Evolutionary conservation across 2,329 filamentous ascomycete species (phyloP).

Genomic region (Fonsecaea erecta): DNA sequence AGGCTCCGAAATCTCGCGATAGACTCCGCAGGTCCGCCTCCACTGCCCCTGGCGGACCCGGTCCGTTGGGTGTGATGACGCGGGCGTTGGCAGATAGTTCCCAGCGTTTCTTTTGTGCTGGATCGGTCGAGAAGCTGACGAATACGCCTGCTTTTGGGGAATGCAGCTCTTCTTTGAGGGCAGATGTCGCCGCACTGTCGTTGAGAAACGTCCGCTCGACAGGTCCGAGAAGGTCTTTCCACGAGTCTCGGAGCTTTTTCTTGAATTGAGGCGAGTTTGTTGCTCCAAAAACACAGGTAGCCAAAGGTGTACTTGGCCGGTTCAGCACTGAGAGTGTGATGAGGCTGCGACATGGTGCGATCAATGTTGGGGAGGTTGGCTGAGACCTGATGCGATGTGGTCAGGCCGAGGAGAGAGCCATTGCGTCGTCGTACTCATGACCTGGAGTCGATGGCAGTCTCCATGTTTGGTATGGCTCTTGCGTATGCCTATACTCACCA

Average conservation of each 20-base stretch:
- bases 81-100: constrained; percentile 1
- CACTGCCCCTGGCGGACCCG: neutral
- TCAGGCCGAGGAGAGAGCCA: constrained; percentile 12
- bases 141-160: constrained; percentile 4
- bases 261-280: constrained; percentile 1
- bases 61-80: neutral
- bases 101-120: constrained; percentile 1
- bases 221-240: constrained; percentile 4
- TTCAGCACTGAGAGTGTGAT: constrained; percentile 11
- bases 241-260: neutral
- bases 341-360: constrained; percentile 10
- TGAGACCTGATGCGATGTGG: constrained; percentile 11
- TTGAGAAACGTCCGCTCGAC: constrained; percentile 8
- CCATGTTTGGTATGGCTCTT: neutral
- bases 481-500: neutral
- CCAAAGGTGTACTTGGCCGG: constrained; percentile 1
- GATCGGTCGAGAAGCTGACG: neutral
- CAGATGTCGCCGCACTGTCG: neutral
- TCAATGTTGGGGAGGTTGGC: constrained; percentile 8
- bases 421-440: neutral
- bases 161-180: constrained; percentile 6
- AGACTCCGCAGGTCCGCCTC: constrained; percentile 3
- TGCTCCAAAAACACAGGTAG: constrained; percentile 10
- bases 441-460: neutral
- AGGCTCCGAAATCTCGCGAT: constrained; percentile 11